Conservation (phyloP, 2,329 filamentous ascomycete genomes). For the Aaosphaeria pasadenensis region DNA sequence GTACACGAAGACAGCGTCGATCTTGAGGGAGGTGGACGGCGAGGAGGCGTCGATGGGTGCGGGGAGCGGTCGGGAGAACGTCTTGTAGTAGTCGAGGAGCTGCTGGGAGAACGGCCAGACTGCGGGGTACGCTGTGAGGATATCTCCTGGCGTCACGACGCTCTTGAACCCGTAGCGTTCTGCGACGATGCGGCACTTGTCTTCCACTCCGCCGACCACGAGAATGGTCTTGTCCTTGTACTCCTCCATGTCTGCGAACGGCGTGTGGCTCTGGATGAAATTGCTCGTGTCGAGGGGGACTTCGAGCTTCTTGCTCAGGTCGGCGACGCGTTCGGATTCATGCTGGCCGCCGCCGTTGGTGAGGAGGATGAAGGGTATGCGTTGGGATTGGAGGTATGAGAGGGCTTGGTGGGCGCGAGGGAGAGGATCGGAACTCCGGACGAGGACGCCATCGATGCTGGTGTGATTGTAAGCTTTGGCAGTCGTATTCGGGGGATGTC, state of each 20-base stretch:
- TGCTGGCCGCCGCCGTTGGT: conserved; percentile 92
- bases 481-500: conserved; percentile 7
- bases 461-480: conserved; percentile 21
- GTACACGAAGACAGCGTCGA: conserved; percentile 90
- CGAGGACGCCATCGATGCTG: conserved; percentile 91
- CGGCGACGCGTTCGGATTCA: conserved; percentile 69
- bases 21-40: conserved; percentile 59
- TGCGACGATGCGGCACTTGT: conserved; percentile 68
- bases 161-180: conserved; percentile 58
- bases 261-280: conserved; percentile 90
- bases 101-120: conserved; percentile 81
- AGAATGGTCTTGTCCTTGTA: conserved; percentile 54
- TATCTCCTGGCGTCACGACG: conserved; percentile 82
- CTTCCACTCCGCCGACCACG: conserved; percentile 47
- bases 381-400: conserved; percentile 66
- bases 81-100: conserved; percentile 60
- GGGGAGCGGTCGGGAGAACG: conserved; percentile 58
- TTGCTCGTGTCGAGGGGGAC: conserved; percentile 63
- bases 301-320: conserved; percentile 65
- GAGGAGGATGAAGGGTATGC: conserved; percentile 87
- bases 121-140: conserved; percentile 68
- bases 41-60: conserved; percentile 46
- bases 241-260: conserved; percentile 66
- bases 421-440: conserved; percentile 76
- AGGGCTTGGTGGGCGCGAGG: conserved; percentile 75